These are phyloP conservation scores for Phymatotrichopsis omnivora DNA, from an alignment of 2,329 filamentous ascomycete genomes.

Conservation along the genomic window DNA sequence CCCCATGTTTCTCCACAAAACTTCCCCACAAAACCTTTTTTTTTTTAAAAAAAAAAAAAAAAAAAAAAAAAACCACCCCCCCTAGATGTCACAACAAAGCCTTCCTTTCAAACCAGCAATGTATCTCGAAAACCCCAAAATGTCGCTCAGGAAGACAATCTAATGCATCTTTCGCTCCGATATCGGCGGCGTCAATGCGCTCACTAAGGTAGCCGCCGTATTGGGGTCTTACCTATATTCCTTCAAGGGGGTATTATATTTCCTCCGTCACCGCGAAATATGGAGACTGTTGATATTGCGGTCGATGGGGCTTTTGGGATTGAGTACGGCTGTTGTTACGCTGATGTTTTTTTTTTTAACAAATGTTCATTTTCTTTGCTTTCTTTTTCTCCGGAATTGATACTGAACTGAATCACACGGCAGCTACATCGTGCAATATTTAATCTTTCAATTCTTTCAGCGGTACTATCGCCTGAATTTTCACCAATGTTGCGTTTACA, in stretches of 20 bases:
- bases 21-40: too few species aligned
- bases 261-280: slow-evolving; percentile 47
- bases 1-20: too few species aligned
- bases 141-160: slow-evolving; percentile 39
- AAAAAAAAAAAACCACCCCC: too few species aligned
- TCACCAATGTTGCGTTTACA: slow-evolving; percentile 60
- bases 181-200: slow-evolving; percentile 51
- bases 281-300: slow-evolving; percentile 50
- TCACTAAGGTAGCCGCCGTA: slow-evolving; percentile 58
- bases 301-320: slow-evolving; percentile 44
- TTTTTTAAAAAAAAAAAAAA: too few species aligned
- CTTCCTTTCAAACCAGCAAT: too few species aligned
- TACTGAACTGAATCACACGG: not conserved
- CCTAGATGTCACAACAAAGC: too few species aligned
- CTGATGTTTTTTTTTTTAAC: slow-evolving; percentile 81
- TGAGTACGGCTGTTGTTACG: slow-evolving; percentile 61
- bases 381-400: not conserved
- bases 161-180: slow-evolving; percentile 57
- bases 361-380: slow-evolving; percentile 52
- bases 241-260: slow-evolving; percentile 59
- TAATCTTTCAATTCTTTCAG: slow-evolving; percentile 74
- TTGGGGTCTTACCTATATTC: slow-evolving; percentile 82
- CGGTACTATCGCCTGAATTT: slow-evolving; percentile 67
- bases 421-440: slow-evolving; percentile 57
- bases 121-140: too few species aligned